These are phyloP conservation scores for Conringia planisiliqua DNA, from an alignment of 345 rosid genomes.

Conservation along the genomic window DNA sequence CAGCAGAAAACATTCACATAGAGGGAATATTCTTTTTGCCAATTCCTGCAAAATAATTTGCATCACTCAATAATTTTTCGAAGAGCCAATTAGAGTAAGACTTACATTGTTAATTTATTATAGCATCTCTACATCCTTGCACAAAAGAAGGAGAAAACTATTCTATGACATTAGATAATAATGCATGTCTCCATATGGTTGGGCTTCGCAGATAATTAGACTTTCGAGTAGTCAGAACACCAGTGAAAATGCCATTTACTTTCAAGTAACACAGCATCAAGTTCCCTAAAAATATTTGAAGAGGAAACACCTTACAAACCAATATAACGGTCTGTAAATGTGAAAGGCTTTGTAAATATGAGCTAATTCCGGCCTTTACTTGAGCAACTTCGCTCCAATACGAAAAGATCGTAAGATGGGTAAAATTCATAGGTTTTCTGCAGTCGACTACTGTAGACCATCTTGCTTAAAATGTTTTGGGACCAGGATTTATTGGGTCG, in stretches of 20 bases:
- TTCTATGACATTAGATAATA: neutral
- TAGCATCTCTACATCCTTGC: neutral
- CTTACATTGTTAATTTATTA: neutral
- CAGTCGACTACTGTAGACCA: neutral
- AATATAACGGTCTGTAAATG: neutral
- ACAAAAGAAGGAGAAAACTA: neutral
- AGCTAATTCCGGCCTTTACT: neutral
- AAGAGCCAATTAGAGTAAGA: neutral
- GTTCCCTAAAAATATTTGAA: neutral
- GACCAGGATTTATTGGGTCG: neutral
- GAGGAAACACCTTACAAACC: neutral
- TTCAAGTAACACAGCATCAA: neutral
- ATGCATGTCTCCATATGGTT: conserved; percentile 1
- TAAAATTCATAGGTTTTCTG: neutral
- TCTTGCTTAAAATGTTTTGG: neutral
- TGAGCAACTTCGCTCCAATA: neutral
- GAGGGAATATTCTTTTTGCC: conserved; percentile 75
- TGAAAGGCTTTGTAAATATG: neutral
- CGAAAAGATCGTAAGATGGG: neutral
- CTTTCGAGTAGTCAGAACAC: neutral
- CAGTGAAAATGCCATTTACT: neutral
- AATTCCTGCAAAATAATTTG: conserved; percentile 60
- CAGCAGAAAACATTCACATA: conserved; percentile 80
- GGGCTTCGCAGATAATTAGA: neutral
- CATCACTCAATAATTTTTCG: conserved; percentile 15